Percentiles rank a stretch among this genome's conserved stretches.
phyloP scores from a whole-genome alignment of 1,284 basidiomycete species.

The Xerocomus amazonicus region DNA sequence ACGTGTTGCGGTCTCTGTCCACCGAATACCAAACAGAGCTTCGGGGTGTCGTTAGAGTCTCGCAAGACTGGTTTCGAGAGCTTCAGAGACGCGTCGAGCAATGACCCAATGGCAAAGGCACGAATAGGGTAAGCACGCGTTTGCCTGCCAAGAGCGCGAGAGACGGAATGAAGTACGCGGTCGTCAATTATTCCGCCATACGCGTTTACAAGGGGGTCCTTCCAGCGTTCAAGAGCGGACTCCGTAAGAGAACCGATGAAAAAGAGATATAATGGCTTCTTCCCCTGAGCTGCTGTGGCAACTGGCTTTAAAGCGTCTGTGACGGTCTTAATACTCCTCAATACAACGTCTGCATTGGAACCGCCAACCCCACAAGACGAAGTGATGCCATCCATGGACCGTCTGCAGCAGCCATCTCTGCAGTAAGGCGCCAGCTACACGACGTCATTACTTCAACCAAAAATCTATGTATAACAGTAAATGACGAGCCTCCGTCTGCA shows the following conservation, averaged over 20 bases:
- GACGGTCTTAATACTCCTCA: constrained; percentile 14
- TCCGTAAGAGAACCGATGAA: constrained; percentile 26
- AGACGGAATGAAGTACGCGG: too few relatives aligned
- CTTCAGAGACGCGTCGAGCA: constrained; percentile 18
- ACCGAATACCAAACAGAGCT: too few relatives aligned
- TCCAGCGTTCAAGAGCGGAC: constrained; percentile 23
- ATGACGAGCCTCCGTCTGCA: too few relatives aligned
- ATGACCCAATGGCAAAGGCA: constrained; percentile 22
- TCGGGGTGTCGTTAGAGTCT: too few relatives aligned
- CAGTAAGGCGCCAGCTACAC: too few relatives aligned
- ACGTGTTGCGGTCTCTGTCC: too few relatives aligned
- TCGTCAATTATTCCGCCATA: background rate
- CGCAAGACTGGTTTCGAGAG: constrained; percentile 15
- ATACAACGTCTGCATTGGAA: constrained; percentile 20
- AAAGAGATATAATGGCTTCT: constrained; percentile 10
- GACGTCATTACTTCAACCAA: too few relatives aligned
- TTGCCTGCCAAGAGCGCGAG: too few relatives aligned
- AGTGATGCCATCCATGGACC: too few relatives aligned
- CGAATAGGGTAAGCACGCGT: background rate
- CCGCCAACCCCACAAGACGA: too few relatives aligned
- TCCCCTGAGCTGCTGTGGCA: background rate
- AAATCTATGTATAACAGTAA: too few relatives aligned
- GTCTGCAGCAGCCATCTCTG: too few relatives aligned
- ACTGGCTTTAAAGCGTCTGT: background rate
- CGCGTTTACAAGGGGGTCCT: constrained; percentile 16